Evolutionary conservation across 106 monocot genomes (phyloP).

Genomic region (Amphibolis antarctica): DNA sequence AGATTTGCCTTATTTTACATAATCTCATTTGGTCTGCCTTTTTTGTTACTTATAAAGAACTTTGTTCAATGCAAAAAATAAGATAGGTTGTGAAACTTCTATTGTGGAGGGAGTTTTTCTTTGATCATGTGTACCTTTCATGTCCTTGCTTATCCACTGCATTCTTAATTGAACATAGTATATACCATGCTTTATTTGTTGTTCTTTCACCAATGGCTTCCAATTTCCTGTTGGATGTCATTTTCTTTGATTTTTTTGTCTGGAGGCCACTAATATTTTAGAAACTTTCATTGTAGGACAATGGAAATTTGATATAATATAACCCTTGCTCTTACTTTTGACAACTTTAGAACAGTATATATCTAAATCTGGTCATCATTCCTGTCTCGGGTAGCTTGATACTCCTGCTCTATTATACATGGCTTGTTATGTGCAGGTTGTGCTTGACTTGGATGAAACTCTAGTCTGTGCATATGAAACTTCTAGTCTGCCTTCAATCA

Average conservation of each 20-base stretch:
- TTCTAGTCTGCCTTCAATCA: slow-evolving; percentile 50
- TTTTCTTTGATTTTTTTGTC: no score
- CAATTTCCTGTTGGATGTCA: not conserved
- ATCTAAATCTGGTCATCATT: not conserved
- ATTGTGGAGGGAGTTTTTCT: no score
- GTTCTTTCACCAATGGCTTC: no score
- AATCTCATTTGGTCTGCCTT: no score
- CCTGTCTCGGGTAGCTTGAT: not conserved
- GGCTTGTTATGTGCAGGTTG: slow-evolving; percentile 37
- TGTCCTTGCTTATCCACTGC: no score
- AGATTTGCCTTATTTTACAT: no score
- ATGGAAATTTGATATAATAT: not conserved
- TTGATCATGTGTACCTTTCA: no score
- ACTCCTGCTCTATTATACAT: not conserved
- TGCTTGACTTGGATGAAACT: slow-evolving; percentile 91
- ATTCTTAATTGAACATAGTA: no score
- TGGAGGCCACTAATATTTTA: not conserved
- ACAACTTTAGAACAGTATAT: not conserved
- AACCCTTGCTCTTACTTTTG: not conserved
- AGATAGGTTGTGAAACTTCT: no score
- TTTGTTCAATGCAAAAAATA: no score
- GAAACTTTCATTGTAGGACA: not conserved
- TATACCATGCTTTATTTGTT: no score
- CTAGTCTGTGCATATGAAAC: slow-evolving; percentile 92
- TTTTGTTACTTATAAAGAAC: no score